Base-by-base conservation (phyloP, 179 eudicot genomes). In the Patellifolia procumbens region DNA sequence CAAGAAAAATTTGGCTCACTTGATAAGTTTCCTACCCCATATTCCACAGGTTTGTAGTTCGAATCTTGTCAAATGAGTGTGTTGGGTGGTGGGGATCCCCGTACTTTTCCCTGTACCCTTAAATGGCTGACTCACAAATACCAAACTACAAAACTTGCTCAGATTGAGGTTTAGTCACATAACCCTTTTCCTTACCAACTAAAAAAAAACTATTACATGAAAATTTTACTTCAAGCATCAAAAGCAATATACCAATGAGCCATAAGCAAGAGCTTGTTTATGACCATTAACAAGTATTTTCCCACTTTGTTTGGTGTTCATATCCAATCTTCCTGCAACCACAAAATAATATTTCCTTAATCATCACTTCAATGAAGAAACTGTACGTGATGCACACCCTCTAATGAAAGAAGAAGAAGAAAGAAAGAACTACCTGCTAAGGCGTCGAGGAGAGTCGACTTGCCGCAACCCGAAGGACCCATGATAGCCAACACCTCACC, bases 401-500 rank as follows among this genome's bases (percentile, higher is more conserved):
- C 1, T 26, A 26, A 65, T 37, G 29, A 12, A 39, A 2, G 15
- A 37, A n/a, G 19, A 42, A 22, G 17, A 7, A 7, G 9, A n/a
- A 8, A 1, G 8, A 35, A 37, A 4, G 10, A 64, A 2, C 2
- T 28, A 76, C 79, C 79, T 55, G 79, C 79, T 37, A 76, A 31
- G 28, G 79, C 73, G 7, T 76, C 73, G 11, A 76, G 79, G 12
- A 76, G 79, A 20, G 79, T 76, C 20, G 79, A 66, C 56, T 76
- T 76, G 73, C 79, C 79, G 29, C 55, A 76, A 29, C 79, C 79
- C 1, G 79, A 76, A 55, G 79, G 79, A 68, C 79, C 79, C 79
- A 76, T 76, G n/a, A 76, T 34, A 24, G 79, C 79, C 43, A 67
- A 43, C 10, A 67, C 42, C n/a, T 55, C 66, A 56, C 79, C 79